phyloP scores from a whole-genome alignment of 345 rosid genomes.

The rapeseed (Brassica napus) region DNA sequence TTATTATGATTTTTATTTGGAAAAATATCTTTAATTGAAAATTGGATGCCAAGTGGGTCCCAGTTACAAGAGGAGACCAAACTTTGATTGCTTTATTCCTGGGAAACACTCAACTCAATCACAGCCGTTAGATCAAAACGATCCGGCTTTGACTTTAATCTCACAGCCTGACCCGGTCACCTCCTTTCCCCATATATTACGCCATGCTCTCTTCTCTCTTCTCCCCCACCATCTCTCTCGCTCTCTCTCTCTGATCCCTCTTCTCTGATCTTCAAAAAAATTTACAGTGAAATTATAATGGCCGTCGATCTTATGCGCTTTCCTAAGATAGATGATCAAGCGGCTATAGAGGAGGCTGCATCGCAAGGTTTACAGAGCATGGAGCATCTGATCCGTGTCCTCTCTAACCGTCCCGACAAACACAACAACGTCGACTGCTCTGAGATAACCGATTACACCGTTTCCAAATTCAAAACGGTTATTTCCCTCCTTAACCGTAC shows the following conservation, averaged over 20 bases:
- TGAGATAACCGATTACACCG: slow-evolving; percentile 65
- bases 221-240: neutral
- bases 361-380: slow-evolving; percentile 81
- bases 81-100: slow-evolving; percentile 41
- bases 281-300: slow-evolving; percentile 38
- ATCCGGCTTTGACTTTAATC: slow-evolving; percentile 44
- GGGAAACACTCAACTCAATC: slow-evolving; percentile 40
- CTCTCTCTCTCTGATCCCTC: neutral
- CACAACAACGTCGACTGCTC: slow-evolving; percentile 54
- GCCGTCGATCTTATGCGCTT: slow-evolving; percentile 69
- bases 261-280: neutral
- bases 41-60: slow-evolving; percentile 27
- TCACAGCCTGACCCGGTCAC: slow-evolving; percentile 49
- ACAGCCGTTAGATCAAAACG: slow-evolving; percentile 45
- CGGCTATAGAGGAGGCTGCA: slow-evolving; percentile 82
- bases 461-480: slow-evolving; percentile 74
- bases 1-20: neutral
- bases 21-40: slow-evolving; percentile 6
- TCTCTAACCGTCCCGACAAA: slow-evolving; percentile 52
- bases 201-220: neutral
- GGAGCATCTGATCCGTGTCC: slow-evolving; percentile 71
- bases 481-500: slow-evolving; percentile 77
- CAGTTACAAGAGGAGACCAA: slow-evolving; percentile 36
- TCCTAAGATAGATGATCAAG: slow-evolving; percentile 67
- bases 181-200: slow-evolving; percentile 49